Evolutionary conservation across 768 basidiomycete genomes (phyloP).

Genomic region (Rhizopogon roseolus): DNA sequence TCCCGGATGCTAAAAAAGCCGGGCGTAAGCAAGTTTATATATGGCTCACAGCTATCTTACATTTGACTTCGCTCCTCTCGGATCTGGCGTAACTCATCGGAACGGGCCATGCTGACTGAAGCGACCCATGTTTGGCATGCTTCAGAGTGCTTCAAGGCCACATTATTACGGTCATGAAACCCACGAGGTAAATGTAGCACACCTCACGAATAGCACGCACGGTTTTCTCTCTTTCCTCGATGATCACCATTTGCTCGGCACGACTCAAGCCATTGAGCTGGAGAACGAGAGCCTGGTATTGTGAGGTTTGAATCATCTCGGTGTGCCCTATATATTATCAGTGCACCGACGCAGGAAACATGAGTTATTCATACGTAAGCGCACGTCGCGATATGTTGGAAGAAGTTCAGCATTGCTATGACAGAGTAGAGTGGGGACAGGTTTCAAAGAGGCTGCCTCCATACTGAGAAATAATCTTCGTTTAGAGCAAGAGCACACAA

Average conservation of each 20-base stretch:
- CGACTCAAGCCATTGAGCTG: neutral
- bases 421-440: neutral
- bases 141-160: conserved; percentile 16
- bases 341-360: neutral
- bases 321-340: conserved; percentile 1
- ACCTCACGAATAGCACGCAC: neutral
- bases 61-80: conserved; percentile 20
- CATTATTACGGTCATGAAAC: neutral
- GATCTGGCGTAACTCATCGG: conserved; percentile 15
- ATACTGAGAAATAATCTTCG: neutral
- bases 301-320: neutral
- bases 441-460: neutral
- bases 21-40: neutral
- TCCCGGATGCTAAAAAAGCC: conserved; percentile 13
- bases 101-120: conserved; percentile 12
- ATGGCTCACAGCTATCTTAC: conserved; percentile 10
- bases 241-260: neutral
- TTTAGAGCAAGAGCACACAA: conserved; percentile 10
- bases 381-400: neutral
- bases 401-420: neutral
- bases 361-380: neutral
- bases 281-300: neutral
- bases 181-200: neutral
- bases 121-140: conserved; percentile 22
- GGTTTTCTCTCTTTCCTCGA: neutral